Percentiles rank a stretch among this genome's conserved stretches.
These are phyloP conservation scores for Curvularia sp. DNA, from an alignment of 2,329 filamentous ascomycete genomes.

Conservation along the genomic window DNA sequence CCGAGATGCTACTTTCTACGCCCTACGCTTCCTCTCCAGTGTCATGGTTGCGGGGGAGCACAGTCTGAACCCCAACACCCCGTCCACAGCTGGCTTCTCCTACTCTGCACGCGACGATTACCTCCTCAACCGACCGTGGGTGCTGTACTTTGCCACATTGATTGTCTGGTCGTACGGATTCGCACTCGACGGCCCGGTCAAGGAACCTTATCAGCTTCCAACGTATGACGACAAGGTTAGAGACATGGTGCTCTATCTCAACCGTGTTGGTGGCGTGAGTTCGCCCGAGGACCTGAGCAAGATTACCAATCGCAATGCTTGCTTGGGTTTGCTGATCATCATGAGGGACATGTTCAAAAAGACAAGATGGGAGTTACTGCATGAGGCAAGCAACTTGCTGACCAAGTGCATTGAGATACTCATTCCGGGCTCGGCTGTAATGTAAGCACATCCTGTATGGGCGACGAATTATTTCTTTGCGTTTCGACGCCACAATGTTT, in stretches of 20 bases:
- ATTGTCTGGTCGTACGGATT: slow-evolving; percentile 97
- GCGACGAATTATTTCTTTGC: not conserved
- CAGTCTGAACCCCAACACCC: slow-evolving; percentile 28
- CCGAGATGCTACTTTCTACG: slow-evolving; percentile 90
- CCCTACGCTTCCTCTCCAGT: slow-evolving; percentile 84
- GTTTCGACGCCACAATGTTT: slow-evolving; percentile 1
- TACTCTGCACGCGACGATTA: slow-evolving; percentile 90
- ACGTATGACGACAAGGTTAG: slow-evolving; percentile 71
- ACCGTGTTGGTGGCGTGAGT: slow-evolving; percentile 72
- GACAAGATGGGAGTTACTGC: slow-evolving; percentile 88
- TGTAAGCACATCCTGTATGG: slow-evolving; percentile 8
- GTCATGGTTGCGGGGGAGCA: slow-evolving; percentile 73
- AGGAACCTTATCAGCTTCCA: slow-evolving; percentile 59
- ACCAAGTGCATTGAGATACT: slow-evolving; percentile 78
- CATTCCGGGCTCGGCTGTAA: slow-evolving; percentile 35
- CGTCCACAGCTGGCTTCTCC: slow-evolving; percentile 47
- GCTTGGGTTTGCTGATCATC: slow-evolving; percentile 80
- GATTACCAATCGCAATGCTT: slow-evolving; percentile 79
- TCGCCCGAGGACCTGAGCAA: slow-evolving; percentile 79
- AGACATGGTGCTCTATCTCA: slow-evolving; percentile 82
- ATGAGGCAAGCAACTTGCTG: slow-evolving; percentile 82
- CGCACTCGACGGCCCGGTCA: slow-evolving; percentile 81
- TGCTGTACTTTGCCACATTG: slow-evolving; percentile 88
- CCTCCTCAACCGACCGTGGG: slow-evolving; percentile 90
- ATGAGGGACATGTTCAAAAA: slow-evolving; percentile 81